Conservation (phyloP, 805 yeast species). For the Pichia sporocuriosa region DNA sequence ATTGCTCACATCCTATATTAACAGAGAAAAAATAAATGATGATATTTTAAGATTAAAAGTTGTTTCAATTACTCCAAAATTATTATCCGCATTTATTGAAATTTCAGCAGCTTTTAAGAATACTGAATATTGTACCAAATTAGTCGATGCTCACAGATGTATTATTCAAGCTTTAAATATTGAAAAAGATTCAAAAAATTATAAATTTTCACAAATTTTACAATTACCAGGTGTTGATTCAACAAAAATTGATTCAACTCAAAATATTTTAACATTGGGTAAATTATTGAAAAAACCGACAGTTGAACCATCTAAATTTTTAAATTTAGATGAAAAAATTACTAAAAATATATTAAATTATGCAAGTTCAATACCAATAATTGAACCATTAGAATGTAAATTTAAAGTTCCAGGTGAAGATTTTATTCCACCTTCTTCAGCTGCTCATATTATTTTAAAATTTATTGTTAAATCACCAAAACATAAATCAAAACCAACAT, state of each 20-base stretch:
- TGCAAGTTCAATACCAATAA: constrained; percentile 60
- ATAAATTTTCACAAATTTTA: constrained; percentile 53
- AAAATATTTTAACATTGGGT: constrained; percentile 55
- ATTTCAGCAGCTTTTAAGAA: constrained; percentile 77
- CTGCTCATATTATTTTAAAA: constrained; percentile 69
- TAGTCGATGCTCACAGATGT: constrained; percentile 62
- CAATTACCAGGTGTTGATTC: constrained; percentile 74
- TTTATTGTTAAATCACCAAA: constrained; percentile 68
- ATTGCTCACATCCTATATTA: constrained; percentile 51
- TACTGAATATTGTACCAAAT: constrained; percentile 52
- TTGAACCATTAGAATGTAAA: constrained; percentile 61
- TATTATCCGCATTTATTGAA: constrained; percentile 69
- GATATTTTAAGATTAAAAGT: constrained; percentile 45
- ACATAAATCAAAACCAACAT: constrained; percentile 49
- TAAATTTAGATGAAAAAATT: constrained; percentile 43
- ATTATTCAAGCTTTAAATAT: constrained; percentile 64
- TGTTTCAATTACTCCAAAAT: constrained; percentile 55
- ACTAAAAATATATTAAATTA: constrained; percentile 39
- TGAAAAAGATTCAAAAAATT: constrained; percentile 34
- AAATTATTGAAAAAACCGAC: constrained; percentile 57
- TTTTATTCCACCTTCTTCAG: constrained; percentile 62
- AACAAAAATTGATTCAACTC: constrained; percentile 42
- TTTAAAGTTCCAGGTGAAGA: constrained; percentile 86
- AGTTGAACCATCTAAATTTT: constrained; percentile 45
- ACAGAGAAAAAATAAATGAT: constrained; percentile 39